Conservation (phyloP, 352 stramenopile species). For the Phytophthora idaei region DNA sequence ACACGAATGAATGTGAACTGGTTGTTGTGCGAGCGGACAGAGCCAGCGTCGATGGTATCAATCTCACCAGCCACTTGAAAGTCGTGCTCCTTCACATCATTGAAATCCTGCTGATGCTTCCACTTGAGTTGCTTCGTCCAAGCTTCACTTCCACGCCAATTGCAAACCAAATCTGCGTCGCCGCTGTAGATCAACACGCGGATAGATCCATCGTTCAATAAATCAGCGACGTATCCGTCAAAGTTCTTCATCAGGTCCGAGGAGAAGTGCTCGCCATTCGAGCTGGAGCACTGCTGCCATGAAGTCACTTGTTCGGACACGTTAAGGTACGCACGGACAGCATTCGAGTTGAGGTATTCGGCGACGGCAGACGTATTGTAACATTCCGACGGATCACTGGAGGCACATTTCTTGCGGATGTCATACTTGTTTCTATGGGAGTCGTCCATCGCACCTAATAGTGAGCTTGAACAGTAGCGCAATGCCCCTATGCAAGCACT, state of each 20-base stretch:
- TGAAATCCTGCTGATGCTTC: constrained; percentile 39
- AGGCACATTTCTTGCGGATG: constrained; percentile 41
- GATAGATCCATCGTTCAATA: constrained; percentile 25
- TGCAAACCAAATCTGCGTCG: constrained; percentile 49
- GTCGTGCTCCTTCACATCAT: constrained; percentile 8
- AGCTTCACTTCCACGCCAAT: constrained; percentile 44
- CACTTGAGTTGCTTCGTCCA: constrained; percentile 47
- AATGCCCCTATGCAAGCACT: constrained; percentile 27
- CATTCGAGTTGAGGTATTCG: constrained; percentile 61
- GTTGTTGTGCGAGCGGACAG: constrained; percentile 33
- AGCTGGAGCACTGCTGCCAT: constrained; percentile 91
- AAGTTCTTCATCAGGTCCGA: constrained; percentile 31
- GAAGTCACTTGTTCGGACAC: constrained; percentile 31
- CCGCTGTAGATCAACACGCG: constrained; percentile 40
- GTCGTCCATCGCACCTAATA: constrained; percentile 19
- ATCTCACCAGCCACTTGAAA: constrained; percentile 17
- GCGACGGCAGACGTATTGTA: constrained; percentile 33
- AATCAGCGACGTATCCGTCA: constrained; percentile 27
- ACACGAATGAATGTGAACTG: constrained; percentile 55
- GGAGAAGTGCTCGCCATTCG: constrained; percentile 79
- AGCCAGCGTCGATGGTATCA: constrained; percentile 21
- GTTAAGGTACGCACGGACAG: constrained; percentile 43
- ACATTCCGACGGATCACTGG: constrained; percentile 17
- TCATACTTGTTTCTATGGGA: constrained; percentile 58
- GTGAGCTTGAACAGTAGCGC: constrained; percentile 20